Conservation (phyloP, 345 rosid species). For the Reutealis trisperma region DNA sequence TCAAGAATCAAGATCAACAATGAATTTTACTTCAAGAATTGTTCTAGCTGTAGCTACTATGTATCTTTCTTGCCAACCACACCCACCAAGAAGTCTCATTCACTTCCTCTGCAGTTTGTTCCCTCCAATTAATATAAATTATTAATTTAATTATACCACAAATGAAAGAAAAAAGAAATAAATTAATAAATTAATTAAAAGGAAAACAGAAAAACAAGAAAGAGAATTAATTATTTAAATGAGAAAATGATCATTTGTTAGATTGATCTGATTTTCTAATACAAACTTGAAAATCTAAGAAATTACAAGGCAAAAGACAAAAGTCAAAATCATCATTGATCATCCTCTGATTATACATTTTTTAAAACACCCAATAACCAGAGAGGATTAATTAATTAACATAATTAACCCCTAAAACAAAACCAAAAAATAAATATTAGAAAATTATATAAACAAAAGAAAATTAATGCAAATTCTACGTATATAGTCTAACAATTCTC, state of each 20-base stretch:
- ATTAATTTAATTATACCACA: not conserved
- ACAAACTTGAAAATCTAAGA: not conserved
- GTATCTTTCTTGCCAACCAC: constrained; percentile 34
- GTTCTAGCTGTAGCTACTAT: constrained; percentile 10
- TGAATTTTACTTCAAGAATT: constrained; percentile 29
- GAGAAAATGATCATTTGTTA: too few relatives aligned
- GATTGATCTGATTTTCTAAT: too few relatives aligned
- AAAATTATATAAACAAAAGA: not conserved
- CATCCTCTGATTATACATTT: constrained; percentile 3
- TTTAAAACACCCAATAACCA: constrained; percentile 11
- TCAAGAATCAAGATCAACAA: not conserved
- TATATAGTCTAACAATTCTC: too few relatives aligned
- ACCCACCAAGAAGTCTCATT: not conserved
- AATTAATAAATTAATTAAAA: not conserved
- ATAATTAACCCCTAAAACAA: not conserved
- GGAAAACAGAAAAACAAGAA: not conserved
- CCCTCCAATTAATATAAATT: not conserved
- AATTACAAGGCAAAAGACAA: not conserved
- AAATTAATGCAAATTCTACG: not conserved
- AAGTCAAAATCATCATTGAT: not conserved
- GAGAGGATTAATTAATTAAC: not conserved
- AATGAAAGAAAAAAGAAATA: too few relatives aligned
- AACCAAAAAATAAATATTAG: not conserved
- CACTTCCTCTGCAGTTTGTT: not conserved
- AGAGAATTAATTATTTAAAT: not conserved